phyloP scores from a whole-genome alignment of 805 yeast genomes.

The Candida palmyrensis region DNA sequence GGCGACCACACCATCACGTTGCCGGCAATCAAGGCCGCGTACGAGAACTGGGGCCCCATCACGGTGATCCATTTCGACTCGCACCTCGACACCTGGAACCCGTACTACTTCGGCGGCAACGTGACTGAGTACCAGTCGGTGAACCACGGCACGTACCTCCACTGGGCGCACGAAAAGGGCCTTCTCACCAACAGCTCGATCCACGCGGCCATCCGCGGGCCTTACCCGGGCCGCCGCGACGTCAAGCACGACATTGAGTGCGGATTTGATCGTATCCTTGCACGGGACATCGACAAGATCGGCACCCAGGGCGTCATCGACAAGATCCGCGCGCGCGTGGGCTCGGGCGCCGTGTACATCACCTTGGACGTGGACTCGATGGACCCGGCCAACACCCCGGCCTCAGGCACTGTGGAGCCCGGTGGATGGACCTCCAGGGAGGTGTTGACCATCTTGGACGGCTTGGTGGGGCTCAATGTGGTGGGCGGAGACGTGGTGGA shows the following conservation, averaged over 20 bases:
- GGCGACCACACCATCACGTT: conserved; percentile 12
- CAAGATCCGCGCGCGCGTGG: conserved; percentile 8
- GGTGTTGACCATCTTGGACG: conserved; percentile 19
- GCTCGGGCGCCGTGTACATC: conserved; percentile 24
- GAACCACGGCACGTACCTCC: conserved; percentile 10
- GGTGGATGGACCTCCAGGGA: conserved; percentile 24
- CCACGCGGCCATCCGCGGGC: conserved; percentile 9
- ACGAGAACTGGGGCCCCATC: conserved; percentile 9
- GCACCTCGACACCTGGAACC: conserved; percentile 10
- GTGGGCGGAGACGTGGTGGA: conserved; percentile 26
- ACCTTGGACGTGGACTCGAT: conserved; percentile 23
- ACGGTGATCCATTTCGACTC: conserved; percentile 10
- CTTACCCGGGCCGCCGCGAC: conserved; percentile 6
- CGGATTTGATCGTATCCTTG: conserved; percentile 9
- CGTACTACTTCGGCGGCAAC: conserved; percentile 7
- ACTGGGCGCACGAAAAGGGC: conserved; percentile 10
- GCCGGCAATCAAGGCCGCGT: conserved; percentile 9
- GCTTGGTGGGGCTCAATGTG: conserved; percentile 22
- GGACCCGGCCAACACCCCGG: conserved; percentile 25
- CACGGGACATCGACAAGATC: conserved; percentile 9
- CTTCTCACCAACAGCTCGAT: conserved; percentile 7
- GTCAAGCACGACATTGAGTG: conserved; percentile 8
- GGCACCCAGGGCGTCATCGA: conserved; percentile 9
- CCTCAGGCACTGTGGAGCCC: conserved; percentile 23
- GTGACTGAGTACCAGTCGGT: conserved; percentile 10